phyloP scores from a whole-genome alignment of 139 green algal genomes.

The Chlamydomonas asymmetrica region DNA sequence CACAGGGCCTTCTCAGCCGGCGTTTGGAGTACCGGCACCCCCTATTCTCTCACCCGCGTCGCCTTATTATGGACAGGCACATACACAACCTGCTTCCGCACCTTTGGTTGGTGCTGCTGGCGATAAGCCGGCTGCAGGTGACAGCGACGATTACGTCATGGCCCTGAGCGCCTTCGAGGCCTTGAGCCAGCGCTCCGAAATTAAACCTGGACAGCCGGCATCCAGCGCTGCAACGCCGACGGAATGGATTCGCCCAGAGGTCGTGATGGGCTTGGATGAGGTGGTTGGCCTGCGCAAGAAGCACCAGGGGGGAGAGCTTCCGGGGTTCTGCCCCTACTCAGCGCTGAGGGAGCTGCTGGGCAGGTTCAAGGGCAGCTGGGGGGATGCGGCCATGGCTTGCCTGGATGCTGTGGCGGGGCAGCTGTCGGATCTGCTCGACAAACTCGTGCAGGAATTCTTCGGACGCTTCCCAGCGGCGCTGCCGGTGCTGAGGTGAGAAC shows the following conservation, averaged over 20 bases:
- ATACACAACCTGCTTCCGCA: neutral
- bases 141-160: neutral
- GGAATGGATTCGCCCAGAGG: neutral
- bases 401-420: neutral
- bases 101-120: neutral
- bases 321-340: slow-evolving; percentile 25
- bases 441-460: neutral
- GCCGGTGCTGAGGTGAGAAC: neutral
- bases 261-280: slow-evolving; percentile 12
- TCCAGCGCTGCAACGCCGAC: too few species aligned
- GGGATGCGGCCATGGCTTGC: neutral
- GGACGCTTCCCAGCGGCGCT: slow-evolving; percentile 15
- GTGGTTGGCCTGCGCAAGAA: slow-evolving; percentile 1
- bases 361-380: slow-evolving; percentile 15
- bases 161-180: neutral
- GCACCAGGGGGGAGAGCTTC: slow-evolving; percentile 28
- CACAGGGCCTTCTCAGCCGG: neutral
- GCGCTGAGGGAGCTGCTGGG: slow-evolving; percentile 21
- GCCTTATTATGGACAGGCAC: neutral
- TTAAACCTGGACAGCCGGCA: neutral
- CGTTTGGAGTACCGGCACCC: neutral
- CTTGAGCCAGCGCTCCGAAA: too few species aligned
- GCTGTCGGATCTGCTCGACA: neutral
- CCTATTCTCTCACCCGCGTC: neutral
- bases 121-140: neutral